phyloP scores from a whole-genome alignment of 352 stramenopile species.

The Globisporangium uncinulatum region DNA sequence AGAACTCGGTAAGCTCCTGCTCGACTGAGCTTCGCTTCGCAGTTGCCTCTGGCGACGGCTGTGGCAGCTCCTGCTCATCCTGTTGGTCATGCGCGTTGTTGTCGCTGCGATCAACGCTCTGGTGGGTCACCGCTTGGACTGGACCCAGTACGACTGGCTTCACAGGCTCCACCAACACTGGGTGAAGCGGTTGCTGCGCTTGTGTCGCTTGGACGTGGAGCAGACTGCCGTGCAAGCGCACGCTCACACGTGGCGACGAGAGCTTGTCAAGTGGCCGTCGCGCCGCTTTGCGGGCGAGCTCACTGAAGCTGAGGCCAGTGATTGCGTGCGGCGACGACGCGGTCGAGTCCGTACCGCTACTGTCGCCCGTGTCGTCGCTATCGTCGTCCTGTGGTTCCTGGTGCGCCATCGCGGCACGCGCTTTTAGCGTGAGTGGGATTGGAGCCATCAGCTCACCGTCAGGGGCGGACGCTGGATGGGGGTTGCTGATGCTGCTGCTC shows the following conservation, averaged over 20 bases:
- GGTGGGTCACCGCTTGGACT: neutral
- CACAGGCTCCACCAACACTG: neutral
- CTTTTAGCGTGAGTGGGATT: slow-evolving; percentile 10
- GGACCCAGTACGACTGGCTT: neutral
- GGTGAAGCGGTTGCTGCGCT: neutral
- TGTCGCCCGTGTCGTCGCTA: neutral
- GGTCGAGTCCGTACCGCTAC: neutral
- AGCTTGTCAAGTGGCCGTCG: slow-evolving; percentile 4
- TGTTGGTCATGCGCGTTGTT: neutral
- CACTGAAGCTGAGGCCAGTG: neutral
- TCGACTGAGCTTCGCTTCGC: slow-evolving; percentile 35
- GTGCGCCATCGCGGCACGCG: neutral
- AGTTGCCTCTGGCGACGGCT: neutral
- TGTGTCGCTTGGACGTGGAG: slow-evolving; percentile 7
- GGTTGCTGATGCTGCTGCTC: slow-evolving; percentile 19
- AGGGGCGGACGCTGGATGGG: slow-evolving; percentile 5
- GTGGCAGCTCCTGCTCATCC: too few species aligned
- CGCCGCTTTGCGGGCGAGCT: neutral
- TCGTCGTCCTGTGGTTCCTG: slow-evolving; percentile 7
- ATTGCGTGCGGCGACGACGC: neutral
- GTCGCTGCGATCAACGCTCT: neutral
- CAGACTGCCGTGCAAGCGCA: slow-evolving; percentile 7
- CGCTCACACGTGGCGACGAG: slow-evolving; percentile 3
- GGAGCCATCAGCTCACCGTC: slow-evolving; percentile 7
- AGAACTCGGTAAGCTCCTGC: slow-evolving; percentile 64